Evolutionary conservation across 306 rosid species (phyloP).

Genomic region (Phaseolus lunatus): DNA sequence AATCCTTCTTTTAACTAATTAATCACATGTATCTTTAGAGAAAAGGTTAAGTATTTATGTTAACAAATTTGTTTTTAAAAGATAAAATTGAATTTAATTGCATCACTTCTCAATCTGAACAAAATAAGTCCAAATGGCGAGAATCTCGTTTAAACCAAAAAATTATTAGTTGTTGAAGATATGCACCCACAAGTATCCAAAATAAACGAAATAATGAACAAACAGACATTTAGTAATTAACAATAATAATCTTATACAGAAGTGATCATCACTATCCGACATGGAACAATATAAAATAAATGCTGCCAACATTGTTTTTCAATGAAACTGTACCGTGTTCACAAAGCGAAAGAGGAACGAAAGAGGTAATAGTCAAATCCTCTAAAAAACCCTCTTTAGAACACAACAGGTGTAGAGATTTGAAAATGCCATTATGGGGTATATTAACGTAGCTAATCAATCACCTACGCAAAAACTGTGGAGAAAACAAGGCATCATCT

Average conservation of each 20-base stretch:
- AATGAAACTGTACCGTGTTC: constrained; percentile 20
- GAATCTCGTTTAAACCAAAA: neutral
- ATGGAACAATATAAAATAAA: neutral
- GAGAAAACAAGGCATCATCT: constrained; percentile 26
- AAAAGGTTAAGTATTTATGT: neutral
- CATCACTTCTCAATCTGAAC: neutral
- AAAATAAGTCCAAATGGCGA: constrained; percentile 4
- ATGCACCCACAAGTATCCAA: neutral
- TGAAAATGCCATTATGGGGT: constrained; percentile 36
- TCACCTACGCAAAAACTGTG: constrained; percentile 61
- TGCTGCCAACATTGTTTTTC: constrained; percentile 14
- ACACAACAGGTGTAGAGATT: constrained; percentile 11
- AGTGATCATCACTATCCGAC: constrained; percentile 18
- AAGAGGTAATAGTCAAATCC: constrained; percentile 53
- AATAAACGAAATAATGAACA: neutral
- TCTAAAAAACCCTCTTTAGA: constrained; percentile 41
- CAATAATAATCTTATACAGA: constrained; percentile 23
- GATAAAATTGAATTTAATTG: neutral
- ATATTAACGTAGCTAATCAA: constrained; percentile 44
- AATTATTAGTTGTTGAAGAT: constrained; percentile 31
- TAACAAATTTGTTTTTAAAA: neutral
- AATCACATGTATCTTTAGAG: too few relatives aligned
- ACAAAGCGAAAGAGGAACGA: constrained; percentile 41
- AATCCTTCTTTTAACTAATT: too few relatives aligned
- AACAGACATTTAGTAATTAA: neutral